phyloP scores from a whole-genome alignment of 75 land plant species.

The Cupressus sempervirens region DNA sequence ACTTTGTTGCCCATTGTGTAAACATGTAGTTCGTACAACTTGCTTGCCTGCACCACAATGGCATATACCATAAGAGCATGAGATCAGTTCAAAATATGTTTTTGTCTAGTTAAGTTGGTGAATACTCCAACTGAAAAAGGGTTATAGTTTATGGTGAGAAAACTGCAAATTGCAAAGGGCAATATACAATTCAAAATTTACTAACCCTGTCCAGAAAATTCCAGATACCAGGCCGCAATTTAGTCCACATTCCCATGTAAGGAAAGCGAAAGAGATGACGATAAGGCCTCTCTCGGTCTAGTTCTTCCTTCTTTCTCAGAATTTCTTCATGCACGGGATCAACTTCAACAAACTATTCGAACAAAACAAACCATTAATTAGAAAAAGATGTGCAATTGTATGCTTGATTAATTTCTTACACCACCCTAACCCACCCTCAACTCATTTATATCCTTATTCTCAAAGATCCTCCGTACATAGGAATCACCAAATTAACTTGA shows the following conservation, averaged over 20 bases:
- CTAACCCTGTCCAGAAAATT: conserved; percentile 89
- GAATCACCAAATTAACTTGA: not conserved
- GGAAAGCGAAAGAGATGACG: conserved; percentile 88
- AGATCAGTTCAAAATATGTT: not conserved
- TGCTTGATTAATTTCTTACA: not conserved
- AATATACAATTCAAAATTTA: not conserved
- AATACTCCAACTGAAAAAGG: not conserved
- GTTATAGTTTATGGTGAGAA: not conserved
- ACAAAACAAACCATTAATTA: conserved; percentile 1
- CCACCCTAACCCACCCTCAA: not conserved
- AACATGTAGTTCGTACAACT: conserved; percentile 89
- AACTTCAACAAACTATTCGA: conserved; percentile 74
- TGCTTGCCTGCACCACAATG: conserved; percentile 65
- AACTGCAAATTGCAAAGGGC: not conserved
- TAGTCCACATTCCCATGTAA: conserved; percentile 99
- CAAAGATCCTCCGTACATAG: not conserved
- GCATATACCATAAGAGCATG: not conserved
- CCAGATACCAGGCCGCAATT: conserved; percentile 97
- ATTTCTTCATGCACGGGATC: conserved; percentile 80
- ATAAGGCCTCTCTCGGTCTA: conserved; percentile 62
- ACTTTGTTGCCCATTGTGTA: conserved; percentile 99
- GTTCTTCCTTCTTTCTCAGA: conserved; percentile 75
- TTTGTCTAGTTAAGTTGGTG: not conserved
- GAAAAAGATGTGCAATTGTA: not conserved
- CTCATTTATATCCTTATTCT: not conserved